Base-by-base conservation (phyloP, 345 rosid species). In the Kernera saxatilis region DNA sequence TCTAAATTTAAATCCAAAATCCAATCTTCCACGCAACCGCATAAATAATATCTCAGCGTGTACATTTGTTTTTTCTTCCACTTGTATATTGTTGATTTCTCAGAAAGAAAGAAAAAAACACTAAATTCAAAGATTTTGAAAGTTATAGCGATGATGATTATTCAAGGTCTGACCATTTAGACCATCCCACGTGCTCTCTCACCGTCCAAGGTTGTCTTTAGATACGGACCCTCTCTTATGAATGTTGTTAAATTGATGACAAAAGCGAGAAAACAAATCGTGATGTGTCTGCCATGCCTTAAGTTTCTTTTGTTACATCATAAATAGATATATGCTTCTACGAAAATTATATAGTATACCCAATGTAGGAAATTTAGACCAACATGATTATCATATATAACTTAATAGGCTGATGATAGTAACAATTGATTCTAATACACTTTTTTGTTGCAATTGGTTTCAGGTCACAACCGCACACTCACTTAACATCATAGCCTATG, bases 401-500 rank as follows among this genome's bases (percentile, higher is more conserved):
- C 22, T 15, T 46, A 18, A 3, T 2, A 29, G 1, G 19, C 17
- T 40, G 11, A n/a, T 29, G 14, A n/a, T n/a, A 4, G 33, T 39
- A 18, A 61, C 2, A 46, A 2, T 44, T 61, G 23, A 23, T 75
- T 18, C 8, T 44, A 14, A 62, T 50, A 17, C 4, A 22, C 54
- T 23, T 27, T 39, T 39, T 40, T 74, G 37, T 49, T 67, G 29
- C 25, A 41, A 67, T 50, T 76, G 52, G 9, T 30, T 22, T 33
- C 73, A 92, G 98, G 90, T 90, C 3, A 80, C 98, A 50, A 87
- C 94, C 1, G 84, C 97, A 9, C 89, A 93, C 39, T 79, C 97
- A 18, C 87, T 88, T 1, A 82, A 82, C 79, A 82, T 82, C 65
- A 77, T 82, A 49, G 78, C 71, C 10, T 76, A 76, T 56, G 77